Conservation (phyloP, 148 eudicot species). For the Vaccinium darrowii region DNA sequence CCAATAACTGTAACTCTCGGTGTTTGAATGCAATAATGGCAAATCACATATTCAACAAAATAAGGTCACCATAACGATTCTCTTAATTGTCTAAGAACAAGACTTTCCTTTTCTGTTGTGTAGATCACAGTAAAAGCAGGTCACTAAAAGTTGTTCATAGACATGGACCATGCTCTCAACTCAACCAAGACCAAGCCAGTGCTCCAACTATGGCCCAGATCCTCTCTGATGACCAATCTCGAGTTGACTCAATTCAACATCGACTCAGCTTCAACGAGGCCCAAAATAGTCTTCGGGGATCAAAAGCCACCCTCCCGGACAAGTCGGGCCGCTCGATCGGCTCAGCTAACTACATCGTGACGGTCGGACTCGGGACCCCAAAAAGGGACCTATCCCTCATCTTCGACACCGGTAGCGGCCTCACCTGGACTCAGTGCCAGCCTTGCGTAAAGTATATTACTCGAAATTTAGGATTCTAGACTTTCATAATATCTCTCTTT, state of each 20-base stretch:
- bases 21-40: too few relatives aligned
- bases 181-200: conserved; percentile 18
- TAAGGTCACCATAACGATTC: too few relatives aligned
- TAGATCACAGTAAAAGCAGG: background rate
- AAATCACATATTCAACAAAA: too few relatives aligned
- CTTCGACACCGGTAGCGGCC: conserved; percentile 64
- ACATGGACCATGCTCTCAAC: conserved; percentile 59
- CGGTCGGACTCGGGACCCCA: conserved; percentile 63
- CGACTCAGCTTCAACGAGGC: conserved; percentile 21
- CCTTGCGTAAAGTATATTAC: conserved; percentile 40
- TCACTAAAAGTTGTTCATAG: conserved; percentile 54
- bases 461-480: background rate
- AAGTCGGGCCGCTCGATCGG: conserved; percentile 53
- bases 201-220: conserved; percentile 35
- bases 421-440: conserved; percentile 54
- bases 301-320: conserved; percentile 41
- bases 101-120: too few relatives aligned
- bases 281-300: background rate
- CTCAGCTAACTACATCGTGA: conserved; percentile 56
- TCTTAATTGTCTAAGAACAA: too few relatives aligned
- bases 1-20: too few relatives aligned
- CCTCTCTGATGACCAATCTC: conserved; percentile 46
- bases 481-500: background rate
- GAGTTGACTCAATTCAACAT: conserved; percentile 55
- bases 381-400: conserved; percentile 45